phyloP scores from a whole-genome alignment of 192 early-diverging fungal genomes.

The Rhizoclosmatium globosum region DNA sequence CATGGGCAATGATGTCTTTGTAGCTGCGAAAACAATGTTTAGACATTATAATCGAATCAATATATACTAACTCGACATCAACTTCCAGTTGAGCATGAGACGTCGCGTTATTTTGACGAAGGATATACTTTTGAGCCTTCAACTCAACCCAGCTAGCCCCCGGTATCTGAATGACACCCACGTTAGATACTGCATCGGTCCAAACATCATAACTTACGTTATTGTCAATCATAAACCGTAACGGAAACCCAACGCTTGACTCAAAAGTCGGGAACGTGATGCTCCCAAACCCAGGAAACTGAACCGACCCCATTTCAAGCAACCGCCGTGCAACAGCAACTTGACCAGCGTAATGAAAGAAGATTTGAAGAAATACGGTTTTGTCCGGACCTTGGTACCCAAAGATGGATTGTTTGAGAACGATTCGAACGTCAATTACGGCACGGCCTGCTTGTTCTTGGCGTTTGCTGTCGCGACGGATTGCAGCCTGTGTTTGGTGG shows the following conservation, averaged over 20 bases:
- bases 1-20: constrained; percentile 81
- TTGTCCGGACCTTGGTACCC: constrained; percentile 87
- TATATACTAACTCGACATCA: constrained; percentile 62
- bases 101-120: constrained; percentile 49
- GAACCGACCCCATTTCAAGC: constrained; percentile 61
- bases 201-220: constrained; percentile 49
- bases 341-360: constrained; percentile 41
- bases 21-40: constrained; percentile 54
- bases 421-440: constrained; percentile 74
- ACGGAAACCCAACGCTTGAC: constrained; percentile 84
- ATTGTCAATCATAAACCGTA: constrained; percentile 97
- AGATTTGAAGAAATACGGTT: constrained; percentile 81
- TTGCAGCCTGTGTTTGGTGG: neutral
- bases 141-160: constrained; percentile 96
- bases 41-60: constrained; percentile 26
- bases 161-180: constrained; percentile 75
- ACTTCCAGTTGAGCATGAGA: constrained; percentile 86
- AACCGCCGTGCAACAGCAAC: constrained; percentile 44
- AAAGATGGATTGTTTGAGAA: constrained; percentile 82
- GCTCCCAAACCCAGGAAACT: constrained; percentile 61
- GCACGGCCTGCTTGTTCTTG: constrained; percentile 29
- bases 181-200: neutral
- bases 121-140: constrained; percentile 73
- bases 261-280: constrained; percentile 75
- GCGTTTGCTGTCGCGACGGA: constrained; percentile 32